Conservation (phyloP, 1,139 yeast species). For the Yamadazyma epiphylla region DNA sequence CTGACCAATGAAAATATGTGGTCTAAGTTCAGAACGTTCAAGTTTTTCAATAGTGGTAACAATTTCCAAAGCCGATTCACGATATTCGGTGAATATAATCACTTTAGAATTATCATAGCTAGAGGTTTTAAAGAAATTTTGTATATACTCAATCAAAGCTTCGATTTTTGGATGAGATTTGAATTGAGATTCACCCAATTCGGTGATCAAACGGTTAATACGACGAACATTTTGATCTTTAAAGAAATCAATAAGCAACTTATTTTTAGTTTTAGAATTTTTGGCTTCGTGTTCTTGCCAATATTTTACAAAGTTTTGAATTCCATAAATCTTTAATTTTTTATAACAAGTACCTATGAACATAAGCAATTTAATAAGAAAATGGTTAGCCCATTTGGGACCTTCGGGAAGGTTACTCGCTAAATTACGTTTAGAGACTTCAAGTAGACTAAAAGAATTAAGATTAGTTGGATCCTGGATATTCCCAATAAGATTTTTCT, state of each 20-base stretch:
- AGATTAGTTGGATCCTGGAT: slow-evolving; percentile 63
- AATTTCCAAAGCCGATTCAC: slow-evolving; percentile 88
- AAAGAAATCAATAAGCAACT: slow-evolving; percentile 58
- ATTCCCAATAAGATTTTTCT: slow-evolving; percentile 52
- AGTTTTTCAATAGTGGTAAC: slow-evolving; percentile 56
- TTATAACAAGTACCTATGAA: slow-evolving; percentile 73
- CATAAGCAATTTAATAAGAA: slow-evolving; percentile 57
- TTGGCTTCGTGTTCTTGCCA: slow-evolving; percentile 55
- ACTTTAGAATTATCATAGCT: slow-evolving; percentile 55
- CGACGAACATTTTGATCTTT: slow-evolving; percentile 43
- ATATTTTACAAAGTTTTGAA: slow-evolving; percentile 68
- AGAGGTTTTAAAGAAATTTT: slow-evolving; percentile 45
- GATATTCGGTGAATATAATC: slow-evolving; percentile 79
- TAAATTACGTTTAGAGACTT: slow-evolving; percentile 56
- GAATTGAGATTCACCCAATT: slow-evolving; percentile 35
- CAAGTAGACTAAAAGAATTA: slow-evolving; percentile 70
- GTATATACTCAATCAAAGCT: slow-evolving; percentile 54
- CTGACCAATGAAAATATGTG: slow-evolving; percentile 94
- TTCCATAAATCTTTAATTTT: slow-evolving; percentile 76
- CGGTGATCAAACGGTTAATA: slow-evolving; percentile 26
- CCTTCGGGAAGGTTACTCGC: slow-evolving; percentile 61
- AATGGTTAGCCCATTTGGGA: slow-evolving; percentile 65
- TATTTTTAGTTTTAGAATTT: slow-evolving; percentile 50
- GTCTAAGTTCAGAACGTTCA: slow-evolving; percentile 37
- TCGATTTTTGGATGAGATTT: slow-evolving; percentile 73